phyloP scores from a whole-genome alignment of 305 asterid species.

The Coffea humblotiana region DNA sequence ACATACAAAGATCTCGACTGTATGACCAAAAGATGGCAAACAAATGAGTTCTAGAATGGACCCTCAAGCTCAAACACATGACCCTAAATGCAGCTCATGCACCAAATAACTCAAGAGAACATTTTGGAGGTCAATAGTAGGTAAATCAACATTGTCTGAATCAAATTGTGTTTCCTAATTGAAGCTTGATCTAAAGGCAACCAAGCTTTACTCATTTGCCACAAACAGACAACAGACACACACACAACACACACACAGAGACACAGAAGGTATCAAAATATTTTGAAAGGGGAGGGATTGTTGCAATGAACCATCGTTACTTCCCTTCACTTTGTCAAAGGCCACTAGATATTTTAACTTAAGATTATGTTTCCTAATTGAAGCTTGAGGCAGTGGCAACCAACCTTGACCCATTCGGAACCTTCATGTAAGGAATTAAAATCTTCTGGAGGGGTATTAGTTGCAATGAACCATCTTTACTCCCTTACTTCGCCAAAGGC shows the following conservation, averaged over 20 bases:
- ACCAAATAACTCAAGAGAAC: background rate
- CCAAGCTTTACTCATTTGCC: background rate
- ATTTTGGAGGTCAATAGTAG: background rate
- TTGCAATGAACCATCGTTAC: no score
- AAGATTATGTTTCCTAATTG: no score
- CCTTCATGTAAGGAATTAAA: no score
- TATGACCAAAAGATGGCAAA: constrained; percentile 20
- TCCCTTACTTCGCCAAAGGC: background rate
- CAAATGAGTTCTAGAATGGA: constrained; percentile 3
- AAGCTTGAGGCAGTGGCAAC: no score
- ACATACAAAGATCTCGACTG: constrained; percentile 93
- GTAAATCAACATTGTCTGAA: background rate
- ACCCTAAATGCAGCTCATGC: constrained; percentile 12
- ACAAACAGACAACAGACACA: background rate
- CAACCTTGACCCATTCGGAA: no score
- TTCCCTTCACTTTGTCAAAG: no score
- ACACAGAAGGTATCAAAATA: background rate
- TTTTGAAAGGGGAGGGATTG: no score
- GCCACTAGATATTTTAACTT: no score
- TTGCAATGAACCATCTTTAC: background rate
- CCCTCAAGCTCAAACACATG: background rate
- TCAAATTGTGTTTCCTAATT: background rate
- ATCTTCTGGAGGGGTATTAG: background rate
- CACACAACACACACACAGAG: no score
- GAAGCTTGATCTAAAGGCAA: background rate